Conservation (phyloP, 768 basidiomycete genomes). For the Russula sp. region DNA sequence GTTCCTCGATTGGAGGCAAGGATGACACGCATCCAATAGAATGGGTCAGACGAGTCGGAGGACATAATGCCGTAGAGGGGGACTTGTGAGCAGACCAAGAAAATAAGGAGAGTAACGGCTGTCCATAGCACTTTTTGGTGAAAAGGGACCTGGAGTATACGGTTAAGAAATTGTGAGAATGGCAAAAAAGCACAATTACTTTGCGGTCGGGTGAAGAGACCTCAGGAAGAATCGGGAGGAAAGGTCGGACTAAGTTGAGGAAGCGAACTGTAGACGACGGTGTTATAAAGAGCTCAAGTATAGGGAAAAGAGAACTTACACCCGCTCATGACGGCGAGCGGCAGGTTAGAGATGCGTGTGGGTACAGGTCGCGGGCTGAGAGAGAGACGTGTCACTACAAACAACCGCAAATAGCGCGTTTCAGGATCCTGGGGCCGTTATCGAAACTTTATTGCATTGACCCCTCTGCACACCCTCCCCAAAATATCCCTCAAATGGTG, state of each 20-base stretch:
- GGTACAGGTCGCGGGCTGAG: slow-evolving; percentile 32
- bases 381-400: slow-evolving; percentile 23
- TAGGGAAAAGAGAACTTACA: slow-evolving; percentile 48
- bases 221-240: slow-evolving; percentile 94
- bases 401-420: slow-evolving; percentile 19
- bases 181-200: slow-evolving; percentile 43
- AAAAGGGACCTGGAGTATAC: slow-evolving; percentile 74
- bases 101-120: slow-evolving; percentile 97
- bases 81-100: slow-evolving; percentile 98
- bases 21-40: slow-evolving; percentile 99
- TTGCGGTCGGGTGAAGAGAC: slow-evolving; percentile 98
- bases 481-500: slow-evolving; percentile 12
- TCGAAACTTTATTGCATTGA: background rate
- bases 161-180: slow-evolving; percentile 16
- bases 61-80: slow-evolving; percentile 99
- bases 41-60: slow-evolving; percentile 96
- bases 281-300: background rate
- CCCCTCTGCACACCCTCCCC: background rate
- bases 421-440: background rate
- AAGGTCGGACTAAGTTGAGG: slow-evolving; percentile 96
- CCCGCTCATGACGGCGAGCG: slow-evolving; percentile 65
- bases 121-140: slow-evolving; percentile 99
- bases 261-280: slow-evolving; percentile 68
- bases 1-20: slow-evolving; percentile 98
- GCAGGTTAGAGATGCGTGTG: slow-evolving; percentile 13